Conservation (phyloP, 2,329 filamentous ascomycete species). For the Ascochyta koolunga region DNA sequence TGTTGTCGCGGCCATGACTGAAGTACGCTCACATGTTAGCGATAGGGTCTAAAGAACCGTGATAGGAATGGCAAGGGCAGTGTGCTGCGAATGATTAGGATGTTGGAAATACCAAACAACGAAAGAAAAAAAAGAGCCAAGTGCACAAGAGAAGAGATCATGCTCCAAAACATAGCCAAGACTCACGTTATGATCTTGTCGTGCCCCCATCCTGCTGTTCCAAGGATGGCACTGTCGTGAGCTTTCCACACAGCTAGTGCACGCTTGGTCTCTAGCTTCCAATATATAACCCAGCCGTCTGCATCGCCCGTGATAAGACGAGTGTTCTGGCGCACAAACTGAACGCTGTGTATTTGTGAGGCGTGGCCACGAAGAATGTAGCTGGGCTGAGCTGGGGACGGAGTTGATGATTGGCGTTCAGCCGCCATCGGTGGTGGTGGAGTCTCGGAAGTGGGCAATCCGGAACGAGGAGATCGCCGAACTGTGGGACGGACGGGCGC, state of each 20-base stretch:
- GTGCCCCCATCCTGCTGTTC: conserved; percentile 71
- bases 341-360: conserved; percentile 76
- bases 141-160: background rate
- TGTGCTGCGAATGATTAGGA: background rate
- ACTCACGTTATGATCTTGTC: conserved; percentile 83
- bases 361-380: conserved; percentile 87
- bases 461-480: conserved; percentile 39
- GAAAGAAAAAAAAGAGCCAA: background rate
- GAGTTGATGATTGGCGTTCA: conserved; percentile 36
- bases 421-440: conserved; percentile 36
- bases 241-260: conserved; percentile 85
- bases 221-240: conserved; percentile 78
- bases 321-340: conserved; percentile 74
- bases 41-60: background rate
- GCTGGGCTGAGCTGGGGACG: conserved; percentile 61
- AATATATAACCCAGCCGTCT: conserved; percentile 85
- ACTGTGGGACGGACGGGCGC: conserved; percentile 22
- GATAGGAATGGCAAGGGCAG: background rate
- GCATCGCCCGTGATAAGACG: conserved; percentile 86
- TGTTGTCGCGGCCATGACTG: conserved; percentile 90
- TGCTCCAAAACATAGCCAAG: background rate
- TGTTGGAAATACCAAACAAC: background rate
- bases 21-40: background rate
- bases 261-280: conserved; percentile 83
- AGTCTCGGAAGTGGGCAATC: conserved; percentile 31